phyloP scores from a whole-genome alignment of 2,329 filamentous ascomycete genomes.

The Trichothecium sympodiale region DNA sequence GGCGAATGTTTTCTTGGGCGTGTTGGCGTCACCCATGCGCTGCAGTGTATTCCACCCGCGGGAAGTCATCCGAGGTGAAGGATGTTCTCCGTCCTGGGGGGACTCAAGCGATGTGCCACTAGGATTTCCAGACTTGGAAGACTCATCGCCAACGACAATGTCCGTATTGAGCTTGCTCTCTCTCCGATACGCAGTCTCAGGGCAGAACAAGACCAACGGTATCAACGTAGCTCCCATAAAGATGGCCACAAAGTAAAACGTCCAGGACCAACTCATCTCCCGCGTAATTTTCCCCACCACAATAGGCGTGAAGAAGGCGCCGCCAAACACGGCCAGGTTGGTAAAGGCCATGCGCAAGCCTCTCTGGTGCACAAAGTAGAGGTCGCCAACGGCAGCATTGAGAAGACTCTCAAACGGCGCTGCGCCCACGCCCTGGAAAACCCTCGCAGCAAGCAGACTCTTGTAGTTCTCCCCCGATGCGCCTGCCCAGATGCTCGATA shows the following conservation, averaged over 20 bases:
- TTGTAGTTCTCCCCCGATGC: constrained; percentile 55
- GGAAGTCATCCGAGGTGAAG: constrained; percentile 12
- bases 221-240: constrained; percentile 64
- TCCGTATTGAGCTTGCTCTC: constrained; percentile 60
- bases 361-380: constrained; percentile 80
- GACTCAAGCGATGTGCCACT: constrained; percentile 4
- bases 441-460: constrained; percentile 64
- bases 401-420: constrained; percentile 86
- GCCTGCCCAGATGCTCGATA: constrained; percentile 69
- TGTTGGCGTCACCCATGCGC: constrained; percentile 20
- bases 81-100: constrained; percentile 1
- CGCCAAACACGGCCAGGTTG: constrained; percentile 46
- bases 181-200: constrained; percentile 71
- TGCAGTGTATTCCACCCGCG: constrained; percentile 21
- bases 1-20: constrained; percentile 44
- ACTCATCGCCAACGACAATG: constrained; percentile 24
- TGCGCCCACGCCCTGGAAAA: constrained; percentile 77
- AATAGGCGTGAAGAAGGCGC: constrained; percentile 65
- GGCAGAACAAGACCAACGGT: constrained; percentile 65
- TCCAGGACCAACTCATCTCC: constrained; percentile 72
- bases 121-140: neutral
- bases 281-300: constrained; percentile 77
- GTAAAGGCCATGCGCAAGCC: constrained; percentile 79
- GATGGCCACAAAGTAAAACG: constrained; percentile 80
- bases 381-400: constrained; percentile 78